These are phyloP conservation scores for Saussurea involucrata DNA, from an alignment of 129 eudicot genomes.

Conservation along the genomic window DNA sequence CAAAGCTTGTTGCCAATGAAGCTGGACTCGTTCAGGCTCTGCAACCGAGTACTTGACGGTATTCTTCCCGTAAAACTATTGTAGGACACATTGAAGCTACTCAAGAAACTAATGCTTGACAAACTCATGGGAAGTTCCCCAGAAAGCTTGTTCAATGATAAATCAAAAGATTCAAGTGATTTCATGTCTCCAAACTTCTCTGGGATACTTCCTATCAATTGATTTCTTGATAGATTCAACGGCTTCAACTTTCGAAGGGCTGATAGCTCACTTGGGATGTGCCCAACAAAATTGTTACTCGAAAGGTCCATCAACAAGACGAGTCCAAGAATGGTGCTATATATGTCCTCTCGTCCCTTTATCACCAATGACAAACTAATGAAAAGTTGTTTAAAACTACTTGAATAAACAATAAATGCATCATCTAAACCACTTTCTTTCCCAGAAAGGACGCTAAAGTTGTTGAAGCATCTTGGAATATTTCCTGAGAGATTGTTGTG, in stretches of 20 bases:
- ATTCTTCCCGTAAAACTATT: too few species aligned
- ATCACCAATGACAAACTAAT: background rate
- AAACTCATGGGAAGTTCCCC: background rate
- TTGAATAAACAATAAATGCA: too few species aligned
- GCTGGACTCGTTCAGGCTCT: background rate
- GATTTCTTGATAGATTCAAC: background rate
- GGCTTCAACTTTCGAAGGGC: background rate
- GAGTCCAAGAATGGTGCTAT: background rate
- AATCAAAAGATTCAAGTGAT: slow-evolving; percentile 15
- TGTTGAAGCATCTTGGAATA: slow-evolving; percentile 27
- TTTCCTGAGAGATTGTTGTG: slow-evolving; percentile 22
- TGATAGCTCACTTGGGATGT: too few species aligned
- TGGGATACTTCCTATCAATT: slow-evolving; percentile 10
- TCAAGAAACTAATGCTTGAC: too few species aligned
- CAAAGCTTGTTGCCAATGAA: slow-evolving; percentile 30
- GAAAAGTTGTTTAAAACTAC: background rate
- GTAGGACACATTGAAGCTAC: too few species aligned
- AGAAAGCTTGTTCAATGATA: slow-evolving; percentile 9
- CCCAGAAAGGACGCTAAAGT: background rate
- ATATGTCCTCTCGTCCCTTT: slow-evolving; percentile 7
- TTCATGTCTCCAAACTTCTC: slow-evolving; percentile 19
- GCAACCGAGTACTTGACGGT: too few species aligned
- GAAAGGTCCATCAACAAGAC: too few species aligned
- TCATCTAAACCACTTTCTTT: background rate
- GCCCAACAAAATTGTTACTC: too few species aligned